Percentiles rank a stretch among this genome's conserved stretches.
phyloP scores from a whole-genome alignment of 202 grass and related monocot species.

The Schoenoplectus tabernaemontani region DNA sequence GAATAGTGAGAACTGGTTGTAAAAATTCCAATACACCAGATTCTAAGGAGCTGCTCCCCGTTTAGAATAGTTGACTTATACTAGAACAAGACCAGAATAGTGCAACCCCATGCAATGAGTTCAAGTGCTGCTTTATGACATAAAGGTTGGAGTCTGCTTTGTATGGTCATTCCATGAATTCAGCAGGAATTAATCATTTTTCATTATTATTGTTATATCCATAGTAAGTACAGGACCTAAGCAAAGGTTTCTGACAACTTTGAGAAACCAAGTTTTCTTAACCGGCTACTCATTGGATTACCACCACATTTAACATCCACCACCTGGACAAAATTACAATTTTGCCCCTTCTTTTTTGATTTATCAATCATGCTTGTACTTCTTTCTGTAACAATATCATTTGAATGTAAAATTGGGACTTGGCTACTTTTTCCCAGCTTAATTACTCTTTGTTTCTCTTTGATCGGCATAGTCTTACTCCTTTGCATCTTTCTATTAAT shows the following conservation, averaged over 20 bases:
- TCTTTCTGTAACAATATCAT: constrained; percentile 16
- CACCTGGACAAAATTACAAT: constrained; percentile 48
- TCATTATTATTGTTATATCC: not conserved
- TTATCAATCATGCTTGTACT: constrained; percentile 3
- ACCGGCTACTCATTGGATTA: constrained; percentile 71
- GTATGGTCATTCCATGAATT: constrained; percentile 1
- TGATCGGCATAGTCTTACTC: not conserved
- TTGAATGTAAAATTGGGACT: constrained; percentile 20
- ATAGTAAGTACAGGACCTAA: not conserved
- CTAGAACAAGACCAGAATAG: not conserved
- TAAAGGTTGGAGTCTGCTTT: not conserved
- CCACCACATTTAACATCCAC: constrained; percentile 58
- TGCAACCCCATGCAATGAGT: not conserved
- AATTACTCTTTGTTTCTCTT: not conserved
- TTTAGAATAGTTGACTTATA: not conserved
- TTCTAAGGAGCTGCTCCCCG: not conserved
- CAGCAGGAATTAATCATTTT: not conserved
- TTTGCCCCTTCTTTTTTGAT: constrained; percentile 39
- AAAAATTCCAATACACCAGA: not conserved
- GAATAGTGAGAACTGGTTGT: not conserved
- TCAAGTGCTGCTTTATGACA: not conserved
- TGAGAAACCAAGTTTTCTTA: constrained; percentile 91
- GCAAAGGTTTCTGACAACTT: constrained; percentile 66
- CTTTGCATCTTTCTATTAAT: not conserved
- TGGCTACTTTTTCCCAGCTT: not conserved